phyloP scores from a whole-genome alignment of 768 basidiomycete species.

The Coprinopsis cinerea region DNA sequence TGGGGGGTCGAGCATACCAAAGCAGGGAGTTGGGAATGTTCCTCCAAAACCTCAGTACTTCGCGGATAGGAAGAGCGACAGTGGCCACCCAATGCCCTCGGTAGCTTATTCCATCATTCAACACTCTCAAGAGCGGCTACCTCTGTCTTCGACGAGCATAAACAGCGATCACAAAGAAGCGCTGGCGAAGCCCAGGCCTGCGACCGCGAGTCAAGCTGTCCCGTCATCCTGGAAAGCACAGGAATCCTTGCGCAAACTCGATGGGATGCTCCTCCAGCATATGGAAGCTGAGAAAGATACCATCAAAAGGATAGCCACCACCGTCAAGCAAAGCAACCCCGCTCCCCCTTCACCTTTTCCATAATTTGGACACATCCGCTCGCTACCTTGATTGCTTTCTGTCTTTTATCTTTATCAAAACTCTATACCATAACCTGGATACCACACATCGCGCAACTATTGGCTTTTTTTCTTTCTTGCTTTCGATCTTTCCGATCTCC shows the following conservation, averaged over 20 bases:
- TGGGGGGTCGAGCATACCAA: constrained; percentile 27
- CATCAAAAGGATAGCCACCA: constrained; percentile 67
- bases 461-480: background rate
- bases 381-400: background rate
- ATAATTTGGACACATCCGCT: background rate
- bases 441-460: background rate
- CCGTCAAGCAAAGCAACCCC: constrained; percentile 20
- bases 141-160: too few relatives aligned
- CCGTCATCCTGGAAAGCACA: constrained; percentile 31
- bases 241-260: constrained; percentile 60
- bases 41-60: constrained; percentile 42
- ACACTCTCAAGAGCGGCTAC: constrained; percentile 38
- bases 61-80: constrained; percentile 36
- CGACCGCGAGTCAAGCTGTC: constrained; percentile 25
- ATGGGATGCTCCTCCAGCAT: constrained; percentile 77
- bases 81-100: constrained; percentile 28
- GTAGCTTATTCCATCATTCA: constrained; percentile 42
- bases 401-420: background rate
- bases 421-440: constrained; percentile 1
- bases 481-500: background rate
- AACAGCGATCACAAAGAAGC: too few relatives aligned
- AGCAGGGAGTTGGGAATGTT: constrained; percentile 49
- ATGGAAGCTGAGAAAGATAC: constrained; percentile 81
- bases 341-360: background rate
- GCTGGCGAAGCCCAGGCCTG: constrained; percentile 15